A percentile compares a stretch with the other conserved stretches of the same genome.
Evolutionary conservation across 2,329 filamentous ascomycete genomes (phyloP).

Genomic region (Microdochium trichocladiopsis): DNA sequence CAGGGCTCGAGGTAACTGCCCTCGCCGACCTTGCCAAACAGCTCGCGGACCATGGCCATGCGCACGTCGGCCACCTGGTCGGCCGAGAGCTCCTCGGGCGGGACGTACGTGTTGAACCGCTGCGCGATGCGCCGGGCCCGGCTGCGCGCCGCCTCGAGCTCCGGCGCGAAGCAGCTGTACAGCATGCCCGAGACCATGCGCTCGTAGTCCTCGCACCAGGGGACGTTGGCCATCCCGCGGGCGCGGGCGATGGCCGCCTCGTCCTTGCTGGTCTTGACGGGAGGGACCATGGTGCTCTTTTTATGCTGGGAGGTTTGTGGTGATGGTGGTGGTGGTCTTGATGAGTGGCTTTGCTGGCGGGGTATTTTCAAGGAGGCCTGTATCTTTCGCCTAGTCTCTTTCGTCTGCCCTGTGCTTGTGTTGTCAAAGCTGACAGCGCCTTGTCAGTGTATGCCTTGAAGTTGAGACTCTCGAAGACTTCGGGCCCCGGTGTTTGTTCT

Average conservation of each 20-base stretch:
- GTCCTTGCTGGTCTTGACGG: constrained; percentile 23
- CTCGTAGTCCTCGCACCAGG: constrained; percentile 54
- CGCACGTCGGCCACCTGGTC: constrained; percentile 30
- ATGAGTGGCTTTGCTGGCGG: no score
- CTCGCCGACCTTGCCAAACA: constrained; percentile 42
- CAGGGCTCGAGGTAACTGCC: constrained; percentile 54
- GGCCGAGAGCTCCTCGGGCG: constrained; percentile 31
- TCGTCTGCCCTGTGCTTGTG: no score
- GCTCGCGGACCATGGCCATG: constrained; percentile 36
- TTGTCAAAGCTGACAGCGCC: no score
- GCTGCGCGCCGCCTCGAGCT: constrained; percentile 43
- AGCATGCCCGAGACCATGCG: constrained; percentile 59
- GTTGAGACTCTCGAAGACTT: no score
- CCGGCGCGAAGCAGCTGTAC: constrained; percentile 43
- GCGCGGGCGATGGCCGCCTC: constrained; percentile 33
- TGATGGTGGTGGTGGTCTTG: no score
- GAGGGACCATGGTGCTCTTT: not conserved
- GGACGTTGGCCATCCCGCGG: constrained; percentile 39
- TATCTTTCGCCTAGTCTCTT: no score
- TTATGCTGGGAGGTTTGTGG: no score
- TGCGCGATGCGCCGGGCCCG: constrained; percentile 46
- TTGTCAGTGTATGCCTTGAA: no score
- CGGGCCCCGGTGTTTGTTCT: no score
- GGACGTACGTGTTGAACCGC: constrained; percentile 52
- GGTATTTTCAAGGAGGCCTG: no score